These are phyloP conservation scores for Trifolium pratense DNA, from an alignment of 306 rosid genomes.

Conservation along the genomic window DNA sequence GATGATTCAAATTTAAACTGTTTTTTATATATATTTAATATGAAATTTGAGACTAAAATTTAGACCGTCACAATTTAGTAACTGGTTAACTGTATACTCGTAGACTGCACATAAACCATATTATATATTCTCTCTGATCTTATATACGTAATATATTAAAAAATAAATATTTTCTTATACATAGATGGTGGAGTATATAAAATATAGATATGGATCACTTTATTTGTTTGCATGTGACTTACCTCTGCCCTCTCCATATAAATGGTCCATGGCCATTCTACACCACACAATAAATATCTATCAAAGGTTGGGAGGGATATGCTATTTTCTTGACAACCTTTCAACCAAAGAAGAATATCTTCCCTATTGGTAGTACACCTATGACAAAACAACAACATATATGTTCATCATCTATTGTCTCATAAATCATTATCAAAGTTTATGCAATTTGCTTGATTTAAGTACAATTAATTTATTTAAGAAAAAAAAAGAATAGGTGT, in stretches of 20 bases:
- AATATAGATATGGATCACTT: not conserved
- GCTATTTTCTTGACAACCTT: conserved; percentile 7
- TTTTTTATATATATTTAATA: too few relatives aligned
- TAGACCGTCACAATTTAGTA: too few relatives aligned
- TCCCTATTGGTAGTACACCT: conserved; percentile 10
- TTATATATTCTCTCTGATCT: too few relatives aligned
- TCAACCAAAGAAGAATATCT: not conserved
- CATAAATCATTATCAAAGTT: not conserved
- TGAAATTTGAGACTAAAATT: too few relatives aligned
- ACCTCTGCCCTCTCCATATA: not conserved
- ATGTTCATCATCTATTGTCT: conserved; percentile 8
- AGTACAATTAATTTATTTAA: not conserved
- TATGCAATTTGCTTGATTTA: not conserved
- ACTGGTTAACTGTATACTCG: too few relatives aligned
- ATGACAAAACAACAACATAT: conserved; percentile 4
- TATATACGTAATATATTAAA: too few relatives aligned
- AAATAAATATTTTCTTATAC: too few relatives aligned
- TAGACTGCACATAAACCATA: too few relatives aligned
- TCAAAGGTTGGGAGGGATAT: not conserved
- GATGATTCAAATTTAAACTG: too few relatives aligned
- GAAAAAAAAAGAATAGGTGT: too few relatives aligned
- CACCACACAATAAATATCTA: conserved; percentile 20
- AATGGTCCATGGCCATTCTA: not conserved
- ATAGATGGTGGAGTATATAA: too few relatives aligned
- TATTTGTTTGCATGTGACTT: not conserved